These are phyloP conservation scores for Chrysoporthe cubensis DNA, from an alignment of 2,329 filamentous ascomycete genomes.

Conservation along the genomic window DNA sequence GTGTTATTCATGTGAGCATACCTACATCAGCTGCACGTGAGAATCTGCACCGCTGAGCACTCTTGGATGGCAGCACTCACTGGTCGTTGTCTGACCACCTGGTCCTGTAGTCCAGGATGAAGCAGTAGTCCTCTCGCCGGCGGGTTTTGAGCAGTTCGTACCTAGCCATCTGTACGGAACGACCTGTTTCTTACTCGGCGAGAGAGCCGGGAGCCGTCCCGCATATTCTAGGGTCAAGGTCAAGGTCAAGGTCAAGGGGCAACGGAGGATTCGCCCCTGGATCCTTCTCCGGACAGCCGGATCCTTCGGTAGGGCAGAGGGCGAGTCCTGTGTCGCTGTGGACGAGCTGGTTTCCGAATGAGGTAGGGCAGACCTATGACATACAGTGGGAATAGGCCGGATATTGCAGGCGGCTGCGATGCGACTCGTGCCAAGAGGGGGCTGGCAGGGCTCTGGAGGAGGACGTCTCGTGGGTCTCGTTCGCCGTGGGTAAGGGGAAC, in stretches of 20 bases:
- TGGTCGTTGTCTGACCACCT: constrained; percentile 66
- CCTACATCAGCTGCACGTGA: constrained; percentile 38
- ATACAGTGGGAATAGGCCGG: constrained; percentile 27
- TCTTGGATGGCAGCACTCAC: constrained; percentile 11
- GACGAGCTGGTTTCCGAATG: constrained; percentile 24
- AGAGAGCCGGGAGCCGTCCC: not conserved
- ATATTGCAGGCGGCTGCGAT: constrained; percentile 23
- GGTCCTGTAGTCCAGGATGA: constrained; percentile 79
- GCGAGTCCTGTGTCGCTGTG: constrained; percentile 17
- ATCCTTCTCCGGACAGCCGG: constrained; percentile 16
- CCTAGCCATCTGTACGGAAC: constrained; percentile 36
- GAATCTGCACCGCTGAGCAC: not conserved
- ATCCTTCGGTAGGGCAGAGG: constrained; percentile 14
- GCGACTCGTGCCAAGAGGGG: constrained; percentile 27
- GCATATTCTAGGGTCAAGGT: not conserved
- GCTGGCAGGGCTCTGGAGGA: constrained; percentile 22
- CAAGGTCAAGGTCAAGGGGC: not conserved
- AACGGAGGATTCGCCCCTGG: not conserved
- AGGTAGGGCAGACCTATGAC: constrained; percentile 6
- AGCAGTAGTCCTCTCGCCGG: constrained; percentile 74
- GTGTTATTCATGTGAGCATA: constrained; percentile 93
- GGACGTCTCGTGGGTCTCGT: constrained; percentile 27
- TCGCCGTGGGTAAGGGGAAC: constrained; percentile 27
- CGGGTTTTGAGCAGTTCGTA: constrained; percentile 59
- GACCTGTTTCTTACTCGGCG: not conserved